Base-by-base conservation (phyloP, 2,329 filamentous ascomycete species). In the Diaporthe sp. region DNA sequence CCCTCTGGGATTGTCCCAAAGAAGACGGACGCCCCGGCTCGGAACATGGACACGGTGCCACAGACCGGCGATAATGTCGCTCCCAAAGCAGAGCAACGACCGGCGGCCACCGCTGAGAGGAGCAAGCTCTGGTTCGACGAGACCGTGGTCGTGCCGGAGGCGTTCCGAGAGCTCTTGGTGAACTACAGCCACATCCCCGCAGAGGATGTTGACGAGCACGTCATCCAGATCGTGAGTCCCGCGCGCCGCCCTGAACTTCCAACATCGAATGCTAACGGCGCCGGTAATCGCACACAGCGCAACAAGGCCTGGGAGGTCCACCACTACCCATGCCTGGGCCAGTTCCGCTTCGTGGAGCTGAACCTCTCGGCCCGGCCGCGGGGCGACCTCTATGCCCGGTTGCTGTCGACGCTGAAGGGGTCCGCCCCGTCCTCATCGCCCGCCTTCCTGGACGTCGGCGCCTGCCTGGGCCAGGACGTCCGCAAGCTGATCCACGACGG, bases 321-420 rank as follows among this genome's bases (percentile, higher is more conserved):
- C 65, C 83, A 83, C 6, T 87, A 85, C 75, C 83, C 85, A 2
- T 87, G 85, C 74, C 81, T 87, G 39, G 85, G 85, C 22, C 80
- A 81, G 30, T 84, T 84, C 75, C 81, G 83, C 35, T 87, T 86
- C 76, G 79, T 87, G 1, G 81, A 84, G 55, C 82, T 86, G 19
- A 81, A 83, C 58, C 77, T 86, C 8, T 74, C 82, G 1, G 73
- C 70, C 1, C 81, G 79, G 25, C 72, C 72, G n/a, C 17, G 17
- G 7, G 80, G 50, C 71, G 79, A 77, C 51, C n/a, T 75, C 47
- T 87, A 83, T 77, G 73, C 77, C 12, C 75, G 77, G 42, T 78
- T 81, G 32, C 56, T 79, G 3, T n/a, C 55, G 51, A 78, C 61
- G 51, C 75, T 81, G 42, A 77, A 74, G 55, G 19, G 53, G 19